A percentile compares a stretch with the other conserved stretches of the same genome.
Evolutionary conservation across 345 rosid species (phyloP).

Genomic region (Schrenkiella parvula): DNA sequence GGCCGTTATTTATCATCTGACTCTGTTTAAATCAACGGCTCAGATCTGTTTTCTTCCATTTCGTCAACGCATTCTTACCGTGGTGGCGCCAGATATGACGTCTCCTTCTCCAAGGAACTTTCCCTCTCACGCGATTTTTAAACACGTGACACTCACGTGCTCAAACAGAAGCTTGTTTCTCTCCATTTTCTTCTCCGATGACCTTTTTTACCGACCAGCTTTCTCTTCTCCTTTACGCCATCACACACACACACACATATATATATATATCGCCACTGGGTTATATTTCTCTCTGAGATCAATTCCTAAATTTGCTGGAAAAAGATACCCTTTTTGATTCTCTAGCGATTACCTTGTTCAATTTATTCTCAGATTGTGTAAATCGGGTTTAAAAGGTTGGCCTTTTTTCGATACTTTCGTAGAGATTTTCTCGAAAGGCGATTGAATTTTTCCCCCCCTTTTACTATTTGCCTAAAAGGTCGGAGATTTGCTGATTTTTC

Average conservation of each 20-base stretch:
- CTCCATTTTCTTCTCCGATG: background rate
- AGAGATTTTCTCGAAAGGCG: background rate
- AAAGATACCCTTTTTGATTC: background rate
- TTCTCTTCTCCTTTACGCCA: slow-evolving; percentile 26
- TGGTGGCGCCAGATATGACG: slow-evolving; percentile 28
- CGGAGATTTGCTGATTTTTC: background rate
- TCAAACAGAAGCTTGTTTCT: slow-evolving; percentile 6
- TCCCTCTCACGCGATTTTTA: background rate
- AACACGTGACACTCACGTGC: slow-evolving; percentile 11
- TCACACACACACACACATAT: slow-evolving; percentile 10
- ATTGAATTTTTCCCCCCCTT: background rate
- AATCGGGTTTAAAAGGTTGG: background rate
- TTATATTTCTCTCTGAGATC: background rate
- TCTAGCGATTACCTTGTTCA: background rate
- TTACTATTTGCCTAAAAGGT: background rate
- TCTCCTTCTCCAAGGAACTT: background rate
- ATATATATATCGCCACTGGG: slow-evolving; percentile 19
- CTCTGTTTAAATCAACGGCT: slow-evolving; percentile 1
- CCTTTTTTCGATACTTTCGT: background rate
- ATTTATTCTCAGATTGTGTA: background rate
- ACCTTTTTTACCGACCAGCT: slow-evolving; percentile 19
- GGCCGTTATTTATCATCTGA: slow-evolving; percentile 11
- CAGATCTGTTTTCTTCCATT: background rate
- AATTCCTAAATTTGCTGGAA: background rate
- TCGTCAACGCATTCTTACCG: slow-evolving; percentile 28